A percentile compares a stretch with the other conserved stretches of the same genome.
Conservation (phyloP, 1,284 basidiomycete genomes). For the Sanguinoderma infundibulare region DNA sequence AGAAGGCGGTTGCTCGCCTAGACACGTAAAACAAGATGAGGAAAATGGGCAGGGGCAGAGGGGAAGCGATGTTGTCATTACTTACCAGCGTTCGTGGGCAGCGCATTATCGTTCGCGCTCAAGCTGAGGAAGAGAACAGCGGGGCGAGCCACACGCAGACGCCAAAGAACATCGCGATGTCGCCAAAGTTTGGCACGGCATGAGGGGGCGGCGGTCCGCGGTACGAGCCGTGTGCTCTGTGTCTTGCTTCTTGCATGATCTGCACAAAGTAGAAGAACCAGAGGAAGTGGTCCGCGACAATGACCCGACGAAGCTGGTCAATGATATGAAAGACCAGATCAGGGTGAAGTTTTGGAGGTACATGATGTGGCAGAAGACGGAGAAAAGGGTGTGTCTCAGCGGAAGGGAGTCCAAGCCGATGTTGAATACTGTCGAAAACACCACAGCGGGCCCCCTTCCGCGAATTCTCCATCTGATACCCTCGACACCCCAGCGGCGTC, state of each 20-base stretch:
- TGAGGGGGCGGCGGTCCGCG: too few species aligned
- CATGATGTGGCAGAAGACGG: constrained; percentile 80
- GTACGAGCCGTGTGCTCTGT: constrained; percentile 49
- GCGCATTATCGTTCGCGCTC: too few species aligned
- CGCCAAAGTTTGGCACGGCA: constrained; percentile 72
- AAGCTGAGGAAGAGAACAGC: constrained; percentile 88
- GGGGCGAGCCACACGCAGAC: constrained; percentile 95
- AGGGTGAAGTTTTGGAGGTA: constrained; percentile 91
- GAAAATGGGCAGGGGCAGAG: constrained; percentile 72
- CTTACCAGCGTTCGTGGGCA: too few species aligned
- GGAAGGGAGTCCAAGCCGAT: constrained; percentile 90
- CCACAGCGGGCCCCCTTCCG: too few species aligned
- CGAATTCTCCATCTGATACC: too few species aligned
- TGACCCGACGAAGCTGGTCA: constrained; percentile 84
- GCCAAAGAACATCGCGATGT: constrained; percentile 88
- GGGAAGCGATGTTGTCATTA: constrained; percentile 96
- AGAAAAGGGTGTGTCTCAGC: constrained; percentile 73
- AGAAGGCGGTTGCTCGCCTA: too few species aligned
- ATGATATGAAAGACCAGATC: constrained; percentile 89
- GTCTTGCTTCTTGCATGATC: constrained; percentile 56
- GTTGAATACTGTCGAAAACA: too few species aligned
- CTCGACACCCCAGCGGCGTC: too few species aligned
- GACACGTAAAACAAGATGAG: constrained; percentile 4
- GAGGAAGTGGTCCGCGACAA: constrained; percentile 88
- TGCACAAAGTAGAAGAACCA: constrained; percentile 94